phyloP scores from a whole-genome alignment of 1,284 basidiomycete species.

The Trametes hirsuta region DNA sequence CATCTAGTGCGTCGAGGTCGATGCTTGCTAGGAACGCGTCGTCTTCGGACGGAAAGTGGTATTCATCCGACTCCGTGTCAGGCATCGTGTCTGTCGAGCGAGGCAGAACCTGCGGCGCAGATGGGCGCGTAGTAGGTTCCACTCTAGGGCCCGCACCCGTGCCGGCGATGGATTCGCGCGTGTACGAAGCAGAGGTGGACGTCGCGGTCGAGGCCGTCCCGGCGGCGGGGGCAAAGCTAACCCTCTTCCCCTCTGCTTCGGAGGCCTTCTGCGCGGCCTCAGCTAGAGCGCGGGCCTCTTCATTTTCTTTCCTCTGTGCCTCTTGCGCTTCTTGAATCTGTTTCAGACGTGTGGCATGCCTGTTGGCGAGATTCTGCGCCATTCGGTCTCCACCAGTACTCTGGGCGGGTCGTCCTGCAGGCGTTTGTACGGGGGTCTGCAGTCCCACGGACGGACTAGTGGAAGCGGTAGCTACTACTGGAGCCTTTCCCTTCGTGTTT shows the following conservation, averaged over 20 bases:
- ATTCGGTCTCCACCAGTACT: slow-evolving; percentile 12
- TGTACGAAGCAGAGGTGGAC: neutral
- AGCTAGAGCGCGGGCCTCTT: slow-evolving; percentile 13
- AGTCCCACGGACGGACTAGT: slow-evolving; percentile 5
- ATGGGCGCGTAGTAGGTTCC: neutral
- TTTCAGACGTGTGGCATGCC: slow-evolving; percentile 22
- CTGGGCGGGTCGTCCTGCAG: slow-evolving; percentile 1
- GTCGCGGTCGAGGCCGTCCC: neutral
- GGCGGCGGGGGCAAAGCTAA: slow-evolving; percentile 9
- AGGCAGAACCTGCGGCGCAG: slow-evolving; percentile 1
- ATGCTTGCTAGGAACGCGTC: slow-evolving; percentile 62
- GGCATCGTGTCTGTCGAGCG: slow-evolving; percentile 2
- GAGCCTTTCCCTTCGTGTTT: slow-evolving; percentile 24
- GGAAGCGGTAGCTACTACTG: neutral
- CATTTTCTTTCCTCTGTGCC: slow-evolving; percentile 13
- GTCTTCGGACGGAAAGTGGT: slow-evolving; percentile 62
- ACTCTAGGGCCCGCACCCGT: neutral
- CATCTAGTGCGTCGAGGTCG: slow-evolving; percentile 57
- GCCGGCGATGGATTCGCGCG: neutral
- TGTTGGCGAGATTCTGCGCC: slow-evolving; percentile 15
- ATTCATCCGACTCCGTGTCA: slow-evolving; percentile 44
- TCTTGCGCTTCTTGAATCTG: slow-evolving; percentile 24
- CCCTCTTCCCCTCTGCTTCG: slow-evolving; percentile 2
- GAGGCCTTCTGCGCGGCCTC: neutral
- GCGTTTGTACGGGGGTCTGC: slow-evolving; percentile 18